A percentile compares a stretch with the other conserved stretches of the same genome.
Evolutionary conservation across 2,329 filamentous ascomycete genomes (phyloP).

Genomic region (Alternaria arbusti): DNA sequence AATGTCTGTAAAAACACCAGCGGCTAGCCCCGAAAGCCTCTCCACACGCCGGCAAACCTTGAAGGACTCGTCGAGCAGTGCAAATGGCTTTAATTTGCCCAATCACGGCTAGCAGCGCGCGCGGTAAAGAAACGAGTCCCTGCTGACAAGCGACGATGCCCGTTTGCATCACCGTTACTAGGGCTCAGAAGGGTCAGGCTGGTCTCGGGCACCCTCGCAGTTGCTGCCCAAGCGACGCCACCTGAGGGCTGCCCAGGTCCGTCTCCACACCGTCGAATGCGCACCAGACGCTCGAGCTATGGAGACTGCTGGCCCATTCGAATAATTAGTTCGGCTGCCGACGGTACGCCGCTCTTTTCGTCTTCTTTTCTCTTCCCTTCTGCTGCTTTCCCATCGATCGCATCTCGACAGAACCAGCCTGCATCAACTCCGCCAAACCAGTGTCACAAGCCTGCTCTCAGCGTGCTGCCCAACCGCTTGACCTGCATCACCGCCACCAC

Average conservation of each 20-base stretch:
- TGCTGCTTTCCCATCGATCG: slow-evolving; percentile 15
- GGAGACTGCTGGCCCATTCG: slow-evolving; percentile 30
- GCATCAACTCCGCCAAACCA: background rate
- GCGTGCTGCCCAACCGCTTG: slow-evolving; percentile 38
- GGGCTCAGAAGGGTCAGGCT: slow-evolving; percentile 1
- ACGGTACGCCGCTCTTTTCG: slow-evolving; percentile 20
- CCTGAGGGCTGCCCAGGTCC: slow-evolving; percentile 13
- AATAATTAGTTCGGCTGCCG: slow-evolving; percentile 39
- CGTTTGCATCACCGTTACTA: slow-evolving; percentile 1
- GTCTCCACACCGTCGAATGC: slow-evolving; percentile 36
- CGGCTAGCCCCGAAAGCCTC: slow-evolving; percentile 10
- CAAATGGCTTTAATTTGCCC: background rate
- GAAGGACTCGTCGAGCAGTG: background rate
- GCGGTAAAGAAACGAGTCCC: background rate
- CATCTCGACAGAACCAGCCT: slow-evolving; percentile 9
- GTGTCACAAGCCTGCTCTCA: slow-evolving; percentile 1
- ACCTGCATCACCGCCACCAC: slow-evolving; percentile 35
- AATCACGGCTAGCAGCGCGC: background rate
- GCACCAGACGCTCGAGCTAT: slow-evolving; percentile 31
- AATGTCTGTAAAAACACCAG: slow-evolving; percentile 2
- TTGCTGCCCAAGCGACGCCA: slow-evolving; percentile 40
- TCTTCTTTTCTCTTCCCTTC: slow-evolving; percentile 19
- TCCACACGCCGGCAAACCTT: background rate
- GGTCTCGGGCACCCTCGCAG: slow-evolving; percentile 20
- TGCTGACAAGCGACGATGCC: slow-evolving; percentile 4